Base-by-base conservation (phyloP, 2,329 filamentous ascomycete species). In the Remersonia thermophila region DNA sequence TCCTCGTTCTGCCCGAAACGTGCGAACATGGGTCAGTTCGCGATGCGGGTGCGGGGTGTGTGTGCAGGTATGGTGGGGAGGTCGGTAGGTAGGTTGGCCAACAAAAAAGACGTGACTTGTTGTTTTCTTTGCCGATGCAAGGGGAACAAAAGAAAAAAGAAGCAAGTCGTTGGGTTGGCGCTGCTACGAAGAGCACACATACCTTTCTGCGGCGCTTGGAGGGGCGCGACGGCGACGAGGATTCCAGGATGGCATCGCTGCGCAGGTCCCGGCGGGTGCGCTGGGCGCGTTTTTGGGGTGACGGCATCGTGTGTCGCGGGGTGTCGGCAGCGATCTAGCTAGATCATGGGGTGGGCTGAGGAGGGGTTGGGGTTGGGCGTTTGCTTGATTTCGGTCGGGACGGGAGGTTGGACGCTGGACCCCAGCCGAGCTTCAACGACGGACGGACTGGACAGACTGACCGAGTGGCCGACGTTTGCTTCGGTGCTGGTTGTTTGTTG, bases 121-220 rank as follows among this genome's bases (percentile, higher is more conserved):
- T n/a, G n/a, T n/a, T n/a, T n/a, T n/a, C n/a, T n/a, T n/a, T n/a
- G n/a, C n/a, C n/a, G n/a, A n/a, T n/a, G n/a, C n/a, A n/a, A n/a
- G n/a, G n/a, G n/a, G 9, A 23, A 23, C 5, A 23, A 23, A 23
- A 23, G 20, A 5, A 23, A 23, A 23, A 23, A 23, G 5, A 23
- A 23, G 9, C 20, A 23, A 23, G 20, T 6, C 5, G 20, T 23
- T 23, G 20, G 5, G 20, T 9, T 6, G 20, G 20, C 20, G 20
- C n/a, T n/a, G n/a, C n/a, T n/a, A n/a, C n/a, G n/a, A n/a, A n/a
- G n/a, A n/a, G n/a, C n/a, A n/a, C n/a, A 23, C 55, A 32, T 55
- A 73, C 71, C 66, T 71, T 74, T 61, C 68, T 78, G 58, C 74
- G 70, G 51, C 74, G 72, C 61, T 79, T 79, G 9, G 66, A 60